Conservation (phyloP, 1,284 basidiomycete species). For the Ceratobasidium theobromae region DNA sequence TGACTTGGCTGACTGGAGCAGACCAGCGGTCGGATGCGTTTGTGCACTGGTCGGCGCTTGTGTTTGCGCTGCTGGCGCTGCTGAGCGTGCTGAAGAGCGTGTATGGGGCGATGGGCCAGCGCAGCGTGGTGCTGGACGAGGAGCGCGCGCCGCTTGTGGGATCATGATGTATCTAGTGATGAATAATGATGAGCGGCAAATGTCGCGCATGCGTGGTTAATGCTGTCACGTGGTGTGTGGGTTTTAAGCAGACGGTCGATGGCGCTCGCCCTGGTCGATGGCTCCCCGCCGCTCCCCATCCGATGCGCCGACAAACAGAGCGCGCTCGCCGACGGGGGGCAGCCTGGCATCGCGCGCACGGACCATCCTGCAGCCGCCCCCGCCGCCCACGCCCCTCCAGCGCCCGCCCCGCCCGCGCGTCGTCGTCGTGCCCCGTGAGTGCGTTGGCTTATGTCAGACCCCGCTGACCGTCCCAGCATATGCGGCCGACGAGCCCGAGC, state of each 20-base stretch:
- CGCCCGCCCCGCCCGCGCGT: background rate
- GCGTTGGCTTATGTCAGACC: background rate
- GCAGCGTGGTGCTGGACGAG: conserved; percentile 68
- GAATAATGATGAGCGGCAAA: conserved; percentile 4
- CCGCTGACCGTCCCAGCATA: background rate
- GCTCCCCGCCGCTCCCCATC: conserved; percentile 14
- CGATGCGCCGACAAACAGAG: background rate
- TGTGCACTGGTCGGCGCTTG: conserved; percentile 87
- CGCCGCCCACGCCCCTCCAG: conserved; percentile 3
- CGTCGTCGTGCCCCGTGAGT: conserved; percentile 16
- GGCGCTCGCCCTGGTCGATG: conserved; percentile 9
- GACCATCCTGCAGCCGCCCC: background rate
- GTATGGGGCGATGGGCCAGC: conserved; percentile 49
- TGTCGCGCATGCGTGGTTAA: conserved; percentile 13
- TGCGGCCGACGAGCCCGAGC: conserved; percentile 19
- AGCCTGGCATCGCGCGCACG: conserved; percentile 1
- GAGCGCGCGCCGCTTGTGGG: conserved; percentile 77
- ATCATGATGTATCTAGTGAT: background rate
- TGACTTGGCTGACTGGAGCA: conserved; percentile 25
- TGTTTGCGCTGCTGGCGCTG: conserved; percentile 81
- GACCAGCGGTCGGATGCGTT: conserved; percentile 58
- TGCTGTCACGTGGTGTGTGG: conserved; percentile 12
- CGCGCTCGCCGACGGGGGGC: conserved; percentile 1
- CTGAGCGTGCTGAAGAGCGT: conserved; percentile 80
- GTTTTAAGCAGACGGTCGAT: too few relatives aligned